phyloP scores from a whole-genome alignment of 768 basidiomycete species.

The Phanerochaete carnosa region DNA sequence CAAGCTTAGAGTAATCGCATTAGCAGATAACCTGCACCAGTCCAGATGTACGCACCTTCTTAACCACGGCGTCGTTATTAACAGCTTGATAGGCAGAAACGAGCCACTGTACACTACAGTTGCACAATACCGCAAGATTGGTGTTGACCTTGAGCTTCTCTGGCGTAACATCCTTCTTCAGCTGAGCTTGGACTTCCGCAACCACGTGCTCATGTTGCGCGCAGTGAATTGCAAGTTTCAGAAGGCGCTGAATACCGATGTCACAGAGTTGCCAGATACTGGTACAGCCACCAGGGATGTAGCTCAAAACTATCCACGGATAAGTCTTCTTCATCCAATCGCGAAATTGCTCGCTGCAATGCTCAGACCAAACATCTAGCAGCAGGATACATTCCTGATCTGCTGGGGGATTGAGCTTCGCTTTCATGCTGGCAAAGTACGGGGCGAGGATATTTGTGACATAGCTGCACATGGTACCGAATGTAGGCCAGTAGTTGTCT shows the following conservation, averaged over 20 bases:
- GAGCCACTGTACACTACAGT: conserved; percentile 30
- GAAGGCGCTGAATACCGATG: conserved; percentile 27
- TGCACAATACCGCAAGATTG: conserved; percentile 17
- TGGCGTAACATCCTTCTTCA: conserved; percentile 18
- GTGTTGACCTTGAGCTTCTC: conserved; percentile 19
- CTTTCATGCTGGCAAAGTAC: conserved; percentile 23
- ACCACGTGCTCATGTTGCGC: conserved; percentile 35
- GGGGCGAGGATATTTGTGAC: conserved; percentile 30
- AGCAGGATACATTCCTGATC: conserved; percentile 27
- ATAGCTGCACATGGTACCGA: conserved; percentile 20
- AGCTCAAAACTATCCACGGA: conserved; percentile 17
- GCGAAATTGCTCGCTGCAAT: conserved; percentile 31
- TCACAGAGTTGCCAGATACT: conserved; percentile 21
- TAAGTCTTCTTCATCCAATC: conserved; percentile 31
- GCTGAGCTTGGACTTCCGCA: conserved; percentile 21
- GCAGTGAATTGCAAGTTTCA: conserved; percentile 32
- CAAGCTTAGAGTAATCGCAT: not conserved
- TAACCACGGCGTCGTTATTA: conserved; percentile 26
- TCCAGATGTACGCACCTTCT: conserved; percentile 22
- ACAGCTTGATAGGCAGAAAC: conserved; percentile 29
- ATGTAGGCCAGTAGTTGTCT: conserved; percentile 27
- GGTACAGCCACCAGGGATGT: conserved; percentile 21
- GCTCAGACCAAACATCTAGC: conserved; percentile 37
- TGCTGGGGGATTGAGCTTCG: conserved; percentile 12
- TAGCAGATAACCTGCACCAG: not conserved